Evolutionary conservation across 169 alveolate genomes (phyloP).

Genomic region (Eimeria mitis): DNA sequence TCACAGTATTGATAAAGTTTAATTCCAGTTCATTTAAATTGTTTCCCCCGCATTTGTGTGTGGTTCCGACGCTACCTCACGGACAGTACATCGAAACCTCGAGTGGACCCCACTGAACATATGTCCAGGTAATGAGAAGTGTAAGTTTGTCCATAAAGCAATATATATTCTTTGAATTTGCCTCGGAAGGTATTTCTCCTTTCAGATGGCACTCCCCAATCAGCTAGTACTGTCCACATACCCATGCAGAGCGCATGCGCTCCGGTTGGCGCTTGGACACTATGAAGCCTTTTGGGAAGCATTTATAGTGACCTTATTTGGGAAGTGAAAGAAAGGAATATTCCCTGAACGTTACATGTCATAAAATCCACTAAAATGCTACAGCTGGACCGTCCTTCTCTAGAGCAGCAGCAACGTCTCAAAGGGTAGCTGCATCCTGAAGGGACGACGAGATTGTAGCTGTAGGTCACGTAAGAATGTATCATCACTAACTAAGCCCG

Average conservation of each 20-base stretch:
- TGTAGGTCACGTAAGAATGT: background rate
- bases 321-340: background rate
- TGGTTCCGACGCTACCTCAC: background rate
- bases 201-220: background rate
- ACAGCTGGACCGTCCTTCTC: background rate
- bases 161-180: background rate
- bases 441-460: background rate
- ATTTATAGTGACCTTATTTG: background rate
- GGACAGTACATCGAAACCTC: background rate
- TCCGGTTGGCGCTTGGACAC: too few species aligned
- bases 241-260: slow-evolving; percentile 10
- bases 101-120: slow-evolving; percentile 5
- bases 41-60: background rate
- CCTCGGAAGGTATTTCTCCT: background rate
- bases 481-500: background rate
- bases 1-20: background rate
- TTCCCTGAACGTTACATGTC: background rate
- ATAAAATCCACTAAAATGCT: background rate
- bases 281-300: background rate
- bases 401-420: background rate
- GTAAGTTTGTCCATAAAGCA: background rate
- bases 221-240: background rate
- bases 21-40: background rate
- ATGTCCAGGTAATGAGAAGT: background rate
- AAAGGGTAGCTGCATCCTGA: background rate